phyloP scores from a whole-genome alignment of 1,284 basidiomycete genomes.

The Leccinum brunneo-olivaceum region DNA sequence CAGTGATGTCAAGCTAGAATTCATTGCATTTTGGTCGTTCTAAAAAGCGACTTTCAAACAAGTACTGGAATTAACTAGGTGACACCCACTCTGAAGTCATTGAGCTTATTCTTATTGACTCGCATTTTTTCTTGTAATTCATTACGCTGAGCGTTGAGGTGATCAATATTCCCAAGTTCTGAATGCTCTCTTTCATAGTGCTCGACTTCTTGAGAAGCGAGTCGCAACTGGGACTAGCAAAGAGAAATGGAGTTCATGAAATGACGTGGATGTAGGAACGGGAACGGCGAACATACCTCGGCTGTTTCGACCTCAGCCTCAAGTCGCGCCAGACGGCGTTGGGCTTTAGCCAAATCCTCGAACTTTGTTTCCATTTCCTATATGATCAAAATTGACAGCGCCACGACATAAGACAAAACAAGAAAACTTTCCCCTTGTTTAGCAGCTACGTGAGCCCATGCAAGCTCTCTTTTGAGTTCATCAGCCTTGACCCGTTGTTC shows the following conservation, averaged over 20 bases:
- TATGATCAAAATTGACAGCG: background rate
- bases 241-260: background rate
- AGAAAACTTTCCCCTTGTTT: slow-evolving; percentile 55
- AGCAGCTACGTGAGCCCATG: slow-evolving; percentile 81
- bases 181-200: slow-evolving; percentile 42
- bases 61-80: background rate
- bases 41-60: slow-evolving; percentile 19
- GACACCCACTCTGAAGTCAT: slow-evolving; percentile 39
- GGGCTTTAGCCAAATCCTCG: slow-evolving; percentile 44
- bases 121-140: slow-evolving; percentile 42
- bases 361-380: slow-evolving; percentile 49
- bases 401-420: background rate
- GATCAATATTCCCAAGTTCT: slow-evolving; percentile 46
- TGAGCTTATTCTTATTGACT: slow-evolving; percentile 40
- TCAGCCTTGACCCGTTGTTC: slow-evolving; percentile 65
- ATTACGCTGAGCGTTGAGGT: slow-evolving; percentile 41
- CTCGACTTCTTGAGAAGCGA: slow-evolving; percentile 42
- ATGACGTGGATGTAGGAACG: no score
- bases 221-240: slow-evolving; percentile 35
- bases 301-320: slow-evolving; percentile 39
- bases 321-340: slow-evolving; percentile 46
- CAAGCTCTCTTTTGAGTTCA: slow-evolving; percentile 74
- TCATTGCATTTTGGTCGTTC: slow-evolving; percentile 46
- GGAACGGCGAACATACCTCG: slow-evolving; percentile 35
- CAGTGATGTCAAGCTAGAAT: slow-evolving; percentile 34